Base-by-base conservation (phyloP, 2,329 filamentous ascomycete genomes). In the Aphanocladium album region DNA sequence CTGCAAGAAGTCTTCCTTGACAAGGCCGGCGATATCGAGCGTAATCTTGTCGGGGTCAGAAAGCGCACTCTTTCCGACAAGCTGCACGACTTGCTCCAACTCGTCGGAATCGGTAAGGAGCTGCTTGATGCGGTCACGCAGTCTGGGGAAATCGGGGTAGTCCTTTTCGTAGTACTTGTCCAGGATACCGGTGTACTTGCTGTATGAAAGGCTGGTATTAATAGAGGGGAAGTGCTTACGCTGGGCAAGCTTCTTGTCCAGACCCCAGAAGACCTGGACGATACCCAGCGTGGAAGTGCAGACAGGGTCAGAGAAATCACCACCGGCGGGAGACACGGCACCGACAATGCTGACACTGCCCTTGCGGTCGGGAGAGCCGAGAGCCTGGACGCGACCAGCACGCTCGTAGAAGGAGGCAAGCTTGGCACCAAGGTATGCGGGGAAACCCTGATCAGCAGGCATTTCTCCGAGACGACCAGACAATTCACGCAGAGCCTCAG, bases 381-480 rank as follows among this genome's bases (percentile, higher is more conserved):
- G 85, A 62, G 91, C 83, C 72, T 87, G 84, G 65, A 93, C 89
- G 73, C 90, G 90, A 67, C 95, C 95, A 66, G 95, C 95, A 80
- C 95, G 93, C 79, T 99, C 95, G 84, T 99, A 99, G 84, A 99
- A 99, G 72, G 92, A 96, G 64, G 95, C 95, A 66, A 99, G 86
- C 81, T 99, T 99, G 67, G 95, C 91, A 79, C 91, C 88, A 60
- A 99, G 85, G 75, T 99, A 99, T 56, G 95, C 95, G 50, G 95
- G 95, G 88, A 97, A 99, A 86, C 95, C 95, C 78, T 99, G 95
- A 77, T 99, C 95, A 76, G 95, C 95, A 79, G 95, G 95, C 95
- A 99, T 99, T 78, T 99, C 95, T 83, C 95, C 95, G 63, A 99
- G 83, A 84, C 95, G 95, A 83, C 95, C 95, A 37, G 95, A 99